phyloP scores from a whole-genome alignment of 2,329 filamentous ascomycete genomes.

The Xylariaceae sp. region DNA sequence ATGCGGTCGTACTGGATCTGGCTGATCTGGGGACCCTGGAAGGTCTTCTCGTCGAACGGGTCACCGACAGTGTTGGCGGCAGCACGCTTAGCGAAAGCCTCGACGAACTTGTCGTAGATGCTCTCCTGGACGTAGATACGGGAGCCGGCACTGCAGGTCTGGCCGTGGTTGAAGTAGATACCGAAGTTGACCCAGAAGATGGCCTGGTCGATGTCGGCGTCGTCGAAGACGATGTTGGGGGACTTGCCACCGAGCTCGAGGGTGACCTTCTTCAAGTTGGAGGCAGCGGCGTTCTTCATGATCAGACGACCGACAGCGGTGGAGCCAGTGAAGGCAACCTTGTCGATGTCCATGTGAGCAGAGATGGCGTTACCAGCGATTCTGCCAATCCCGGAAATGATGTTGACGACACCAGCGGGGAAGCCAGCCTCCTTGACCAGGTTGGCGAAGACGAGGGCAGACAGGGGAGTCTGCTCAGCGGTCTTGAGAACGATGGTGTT shows the following conservation, averaged over 20 bases:
- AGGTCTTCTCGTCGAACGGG: constrained; percentile 71
- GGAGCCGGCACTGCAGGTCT: constrained; percentile 69
- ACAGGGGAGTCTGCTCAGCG: constrained; percentile 70
- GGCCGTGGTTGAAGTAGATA: constrained; percentile 61
- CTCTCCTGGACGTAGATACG: constrained; percentile 80
- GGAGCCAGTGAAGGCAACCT: constrained; percentile 77
- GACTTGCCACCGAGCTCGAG: constrained; percentile 76
- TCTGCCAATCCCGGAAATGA: constrained; percentile 73
- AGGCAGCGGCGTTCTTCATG: constrained; percentile 73
- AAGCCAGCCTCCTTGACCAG: constrained; percentile 72
- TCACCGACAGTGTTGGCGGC: constrained; percentile 72
- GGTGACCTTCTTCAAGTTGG: constrained; percentile 78
- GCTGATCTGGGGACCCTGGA: constrained; percentile 84
- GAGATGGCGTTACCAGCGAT: constrained; percentile 70
- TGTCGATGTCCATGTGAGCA: constrained; percentile 74
- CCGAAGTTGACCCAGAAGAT: constrained; percentile 73
- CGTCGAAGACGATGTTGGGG: constrained; percentile 73
- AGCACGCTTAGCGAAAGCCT: constrained; percentile 72
- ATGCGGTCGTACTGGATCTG: constrained; percentile 84
- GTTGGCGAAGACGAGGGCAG: constrained; percentile 58
- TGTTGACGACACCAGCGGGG: constrained; percentile 71
- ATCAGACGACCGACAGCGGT: constrained; percentile 67
- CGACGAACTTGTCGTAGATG: constrained; percentile 83
- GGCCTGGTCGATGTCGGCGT: constrained; percentile 70
- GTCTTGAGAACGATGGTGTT: constrained; percentile 71